Evolutionary conservation across 2,329 filamentous ascomycete species (phyloP), one percentile per base, ranked within the genome.

Genomic region (Colletotrichum karsti): DNA sequence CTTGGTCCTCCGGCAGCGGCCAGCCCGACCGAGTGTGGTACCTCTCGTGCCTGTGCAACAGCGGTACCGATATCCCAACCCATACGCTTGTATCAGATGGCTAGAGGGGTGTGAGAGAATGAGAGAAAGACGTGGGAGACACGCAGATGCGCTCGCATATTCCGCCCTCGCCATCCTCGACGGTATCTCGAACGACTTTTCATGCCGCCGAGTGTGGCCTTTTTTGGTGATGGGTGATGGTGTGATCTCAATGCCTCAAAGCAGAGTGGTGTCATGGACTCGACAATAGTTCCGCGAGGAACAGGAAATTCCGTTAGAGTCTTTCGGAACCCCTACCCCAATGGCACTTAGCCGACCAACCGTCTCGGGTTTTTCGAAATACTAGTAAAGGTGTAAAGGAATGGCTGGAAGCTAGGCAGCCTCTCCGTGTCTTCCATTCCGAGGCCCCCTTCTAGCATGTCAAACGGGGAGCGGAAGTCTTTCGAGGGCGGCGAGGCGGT

Each of bases 1-100:
- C 57, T 22, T 48, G 50, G 24, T 63, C 26, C 64, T 67, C 51
- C 59, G 44, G 51, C 58, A 28, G 57, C 59, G 64, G 64, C 51
- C 59, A 58, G 64, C 60, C 51, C 59, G 59, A 58, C 51, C 20
- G n/a, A n/a, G n/a, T n/a, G n/a, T n/a, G 28, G 41, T 44, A 57
- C 44, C 18, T 57, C 46, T n/a, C n/a, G 28, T 48, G 44, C 44
- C 44, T 26, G 28, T 35, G 33, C 33, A 35, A 5, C 33, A 8
- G 15, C 33, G 10, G 33, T 35, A 13, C 33, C 10, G 33, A 35
- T 13, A 35, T 15, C 10, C 13, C 10, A 9, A 35, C 33, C 33
- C 12, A 13, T 35, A 35, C 10, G 33, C 33, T 35, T 35, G 33
- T 35, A 35, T 12, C 30, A 12, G 30, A 33, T 33, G 30, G 30